Evolutionary conservation across 257 asterid species (phyloP), one percentile per base, ranked within the genome.

Genomic region (Paulownia fortunei): DNA sequence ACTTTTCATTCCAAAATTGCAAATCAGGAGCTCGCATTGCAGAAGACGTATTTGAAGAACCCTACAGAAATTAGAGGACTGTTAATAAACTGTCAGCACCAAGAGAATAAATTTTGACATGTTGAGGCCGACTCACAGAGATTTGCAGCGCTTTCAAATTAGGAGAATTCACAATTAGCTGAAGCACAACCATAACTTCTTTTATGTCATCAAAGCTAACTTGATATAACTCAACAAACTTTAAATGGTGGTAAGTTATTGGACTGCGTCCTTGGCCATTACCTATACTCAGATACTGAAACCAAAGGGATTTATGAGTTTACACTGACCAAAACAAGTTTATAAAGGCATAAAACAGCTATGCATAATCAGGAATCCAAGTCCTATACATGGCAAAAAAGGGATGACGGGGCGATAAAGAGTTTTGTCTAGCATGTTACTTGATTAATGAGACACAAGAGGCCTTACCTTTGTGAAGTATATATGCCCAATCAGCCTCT

Each of bases 401-500:
- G 41, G 8, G 58, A 47, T 67, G 73, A 27, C 16, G 12, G 9
- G 54, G 56, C 58, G 23, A 4, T 24, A 63, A 62, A 36, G 12
- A 18, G 7, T 44, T 67, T 42, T 2, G 26, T 69, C 59, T 47
- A 5, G 16, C 44, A 19, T 15, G 56, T 32, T 15, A 62, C 26
- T 41, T 44, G 79, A 49, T 16, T 26, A 59, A 49, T 7, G 44
- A 72, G 73, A 58, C 39, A 30, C 3, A 27, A 67, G 19, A 81
- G 61, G 32, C 32, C 79, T 80, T 89, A 91, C 99, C 88, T 95
- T 89, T 5, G 98, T 90, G 91, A 93, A 95, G 88, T 90, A 88
- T 73, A 91, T 85, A 66, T 88, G 97, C 61, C 99, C 99, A 64
- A 81, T 81, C 26, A 95, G 91, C 79, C 90, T 89, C 90, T 95